Percentiles rank a stretch among this genome's conserved stretches.
These are phyloP conservation scores for Lasiosphaeria hispida DNA, from an alignment of 495 filamentous ascomycete species.

Conservation along the genomic window DNA sequence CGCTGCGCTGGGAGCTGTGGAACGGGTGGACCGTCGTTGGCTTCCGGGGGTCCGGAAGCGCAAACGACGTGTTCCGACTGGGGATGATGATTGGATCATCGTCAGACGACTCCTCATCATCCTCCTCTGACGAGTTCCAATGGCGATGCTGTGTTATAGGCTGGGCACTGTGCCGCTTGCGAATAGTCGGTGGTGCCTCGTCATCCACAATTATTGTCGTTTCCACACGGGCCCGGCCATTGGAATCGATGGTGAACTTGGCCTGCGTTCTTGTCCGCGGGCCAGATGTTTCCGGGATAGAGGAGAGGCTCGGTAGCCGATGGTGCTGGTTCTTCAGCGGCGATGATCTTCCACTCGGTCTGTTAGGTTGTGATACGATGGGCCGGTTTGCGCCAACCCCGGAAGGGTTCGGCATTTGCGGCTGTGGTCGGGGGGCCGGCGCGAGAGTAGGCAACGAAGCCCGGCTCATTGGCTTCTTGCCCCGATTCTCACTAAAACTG, in stretches of 20 bases:
- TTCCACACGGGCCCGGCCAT: constrained; percentile 69
- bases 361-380: constrained; percentile 32
- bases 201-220: constrained; percentile 57
- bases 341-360: constrained; percentile 45
- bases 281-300: constrained; percentile 48
- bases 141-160: constrained; percentile 19
- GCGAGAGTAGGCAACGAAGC: constrained; percentile 37
- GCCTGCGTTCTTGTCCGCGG: constrained; percentile 54
- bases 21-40: constrained; percentile 50
- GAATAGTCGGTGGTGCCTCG: constrained; percentile 30
- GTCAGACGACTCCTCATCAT: constrained; percentile 57
- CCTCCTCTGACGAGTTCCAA: constrained; percentile 45
- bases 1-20: constrained; percentile 50
- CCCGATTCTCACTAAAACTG: constrained; percentile 56
- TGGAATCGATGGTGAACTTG: constrained; percentile 68
- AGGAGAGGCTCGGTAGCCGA: constrained; percentile 46
- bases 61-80: constrained; percentile 62
- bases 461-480: constrained; percentile 35
- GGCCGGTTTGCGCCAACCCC: constrained; percentile 31
- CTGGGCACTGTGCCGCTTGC: constrained; percentile 31
- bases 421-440: constrained; percentile 26
- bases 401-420: constrained; percentile 22
- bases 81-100: constrained; percentile 65
- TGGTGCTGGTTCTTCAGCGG: constrained; percentile 48
- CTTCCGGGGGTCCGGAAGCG: constrained; percentile 51